A percentile compares a stretch with the other conserved stretches of the same genome.
phyloP scores from a whole-genome alignment of 805 yeast genomes.

The Kuraishia hungarica region DNA sequence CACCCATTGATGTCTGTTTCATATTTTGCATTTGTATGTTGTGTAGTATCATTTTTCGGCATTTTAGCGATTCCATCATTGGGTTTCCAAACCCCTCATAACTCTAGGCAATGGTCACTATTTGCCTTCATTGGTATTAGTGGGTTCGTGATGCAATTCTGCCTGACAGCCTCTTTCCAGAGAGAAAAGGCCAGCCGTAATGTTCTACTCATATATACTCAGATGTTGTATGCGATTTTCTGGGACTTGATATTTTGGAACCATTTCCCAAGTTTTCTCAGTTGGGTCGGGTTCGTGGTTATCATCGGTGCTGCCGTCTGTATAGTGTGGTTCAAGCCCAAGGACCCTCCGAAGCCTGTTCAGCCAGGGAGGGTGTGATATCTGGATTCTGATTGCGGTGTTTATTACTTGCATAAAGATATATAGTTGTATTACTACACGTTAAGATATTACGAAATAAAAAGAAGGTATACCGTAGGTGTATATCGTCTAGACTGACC shows the following conservation, averaged over 20 bases:
- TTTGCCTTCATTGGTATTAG: slow-evolving; percentile 56
- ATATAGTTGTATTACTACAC: too few relatives aligned
- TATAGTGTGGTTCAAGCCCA: slow-evolving; percentile 46
- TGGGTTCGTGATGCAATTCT: slow-evolving; percentile 78
- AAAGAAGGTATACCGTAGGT: too few relatives aligned
- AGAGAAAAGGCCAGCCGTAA: slow-evolving; percentile 74
- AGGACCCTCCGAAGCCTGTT: slow-evolving; percentile 6
- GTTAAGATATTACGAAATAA: too few relatives aligned
- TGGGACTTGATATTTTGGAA: slow-evolving; percentile 70
- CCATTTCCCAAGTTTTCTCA: slow-evolving; percentile 62
- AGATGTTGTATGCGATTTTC: slow-evolving; percentile 66
- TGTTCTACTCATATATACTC: slow-evolving; percentile 66
- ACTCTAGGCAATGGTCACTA: slow-evolving; percentile 57
- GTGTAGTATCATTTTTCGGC: slow-evolving; percentile 43
- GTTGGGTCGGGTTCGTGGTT: slow-evolving; percentile 59
- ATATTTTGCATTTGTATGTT: slow-evolving; percentile 58
- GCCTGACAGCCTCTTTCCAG: slow-evolving; percentile 76
- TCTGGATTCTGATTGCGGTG: too few relatives aligned
- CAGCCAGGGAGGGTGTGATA: background rate
- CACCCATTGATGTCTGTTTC: slow-evolving; percentile 78
- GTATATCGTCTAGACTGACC: too few relatives aligned
- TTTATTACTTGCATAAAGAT: too few relatives aligned
- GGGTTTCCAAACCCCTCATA: slow-evolving; percentile 51
- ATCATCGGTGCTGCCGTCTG: slow-evolving; percentile 58
- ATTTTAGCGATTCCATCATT: slow-evolving; percentile 50